Evolutionary conservation across 495 filamentous ascomycete species (phyloP), one percentile per base, ranked within the genome.

Genomic region (Xylaria grammica): DNA sequence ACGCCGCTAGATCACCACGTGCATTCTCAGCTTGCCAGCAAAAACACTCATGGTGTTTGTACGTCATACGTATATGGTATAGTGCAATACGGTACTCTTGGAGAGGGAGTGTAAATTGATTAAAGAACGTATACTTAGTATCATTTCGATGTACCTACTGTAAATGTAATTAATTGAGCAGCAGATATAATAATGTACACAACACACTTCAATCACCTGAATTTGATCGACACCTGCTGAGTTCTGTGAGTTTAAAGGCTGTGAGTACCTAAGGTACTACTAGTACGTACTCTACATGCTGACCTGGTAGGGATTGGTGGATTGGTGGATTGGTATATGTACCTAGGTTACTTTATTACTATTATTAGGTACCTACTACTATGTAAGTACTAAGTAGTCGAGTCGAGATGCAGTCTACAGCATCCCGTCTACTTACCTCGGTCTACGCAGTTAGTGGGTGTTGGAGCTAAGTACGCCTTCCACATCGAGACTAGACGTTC

Each of bases 321-420:
- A 5, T 13, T 6, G 6, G 34, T 38, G 5, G 34, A 6, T 13
- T 6, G 6, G 34, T 38, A 38, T 38, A 13, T 38, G 13, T 6
- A 38, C 6, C 6, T 38, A 38, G n/a, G n/a, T 13, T n/a, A n/a
- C 38, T 3, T 44, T 29, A 51, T 38, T 38, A 32, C 58, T 60
- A 60, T 60, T 50, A 60, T 60, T 60, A 60, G 45, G n/a, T 48
- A 44, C 7, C 42, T 45, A 4, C 11, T 45, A 17, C 11, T 19
- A 45, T 8, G 11, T 13, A 45, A 6, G 9, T 17, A 45, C 9
- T 13, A 3, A 19, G 40, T 45, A 45, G 9, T 45, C 19, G n/a
- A 48, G 40, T 13, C n/a, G 40, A 36, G 11, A 5, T 5, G 5
- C 11, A 11, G 32, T 11, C 5, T 36, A 36, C 5, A 4, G 32